Evolutionary conservation across 495 filamentous ascomycete species (phyloP).

Genomic region (Cudoniella acicularis): DNA sequence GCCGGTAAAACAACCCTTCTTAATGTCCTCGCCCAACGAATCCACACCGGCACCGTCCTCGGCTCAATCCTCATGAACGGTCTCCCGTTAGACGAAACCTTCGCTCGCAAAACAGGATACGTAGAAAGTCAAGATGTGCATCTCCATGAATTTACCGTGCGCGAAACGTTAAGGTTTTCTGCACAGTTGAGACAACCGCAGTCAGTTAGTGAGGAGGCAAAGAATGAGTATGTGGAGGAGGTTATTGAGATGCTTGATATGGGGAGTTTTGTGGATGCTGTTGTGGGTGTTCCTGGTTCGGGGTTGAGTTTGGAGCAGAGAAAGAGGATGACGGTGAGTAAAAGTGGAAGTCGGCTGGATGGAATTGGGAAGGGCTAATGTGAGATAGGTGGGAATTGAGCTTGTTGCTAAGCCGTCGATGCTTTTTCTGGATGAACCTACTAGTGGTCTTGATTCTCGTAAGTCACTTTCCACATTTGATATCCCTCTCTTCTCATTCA

Average conservation of each 20-base stretch:
- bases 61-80: background rate
- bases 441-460: slow-evolving; percentile 78
- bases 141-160: background rate
- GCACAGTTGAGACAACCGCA: background rate
- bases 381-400: slow-evolving; percentile 66
- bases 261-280: slow-evolving; percentile 78
- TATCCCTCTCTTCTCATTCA: too few relatives aligned
- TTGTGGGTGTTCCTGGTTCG: slow-evolving; percentile 81
- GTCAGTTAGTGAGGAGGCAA: slow-evolving; percentile 49
- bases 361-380: too few relatives aligned
- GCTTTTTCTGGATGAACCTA: slow-evolving; percentile 85
- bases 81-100: background rate
- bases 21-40: slow-evolving; percentile 62
- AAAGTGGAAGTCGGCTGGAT: too few relatives aligned
- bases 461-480: too few relatives aligned
- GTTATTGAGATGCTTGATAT: slow-evolving; percentile 88
- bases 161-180: background rate
- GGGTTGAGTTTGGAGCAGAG: slow-evolving; percentile 43
- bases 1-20: slow-evolving; percentile 85
- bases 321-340: slow-evolving; percentile 78
- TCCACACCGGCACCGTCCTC: slow-evolving; percentile 69
- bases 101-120: background rate
- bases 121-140: background rate
- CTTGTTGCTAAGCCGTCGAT: slow-evolving; percentile 81
- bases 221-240: slow-evolving; percentile 80